Evolutionary conservation across 345 rosid species (phyloP), one percentile per base, ranked within the genome.

Genomic region (Populus simonii): DNA sequence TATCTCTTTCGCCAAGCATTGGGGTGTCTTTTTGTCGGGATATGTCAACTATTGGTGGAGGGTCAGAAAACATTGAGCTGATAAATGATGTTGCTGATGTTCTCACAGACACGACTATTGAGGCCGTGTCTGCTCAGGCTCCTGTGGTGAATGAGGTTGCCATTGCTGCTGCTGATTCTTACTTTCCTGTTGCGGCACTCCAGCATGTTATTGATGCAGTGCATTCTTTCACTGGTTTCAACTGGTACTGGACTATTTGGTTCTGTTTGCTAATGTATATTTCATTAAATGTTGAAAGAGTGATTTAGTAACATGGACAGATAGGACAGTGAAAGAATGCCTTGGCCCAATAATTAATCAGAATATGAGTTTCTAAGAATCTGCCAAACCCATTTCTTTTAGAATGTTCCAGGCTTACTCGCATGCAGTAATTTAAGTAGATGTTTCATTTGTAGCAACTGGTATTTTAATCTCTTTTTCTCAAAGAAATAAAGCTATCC

Each of bases 121-220:
- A 89, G 66, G 89, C 85, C 65, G 87, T 77, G 61, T 83, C 87
- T 62, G 73, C 90, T 57, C 92, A 88, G 82, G 86, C 82, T 33
- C 87, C 92, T 68, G 84, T 87, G 13, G 86, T 82, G 31, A 90
- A 83, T 79, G 96, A 93, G 83, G 98, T 93, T 76, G 85, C 98
- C 31, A 17, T 84, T 76, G 96, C 96, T 25, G 92, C 96, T 84
- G 87, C 85, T 4, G 98, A 90, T 82, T 89, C 90, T 65, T 90
- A 83, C 84, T 81, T 82, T 15, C 94, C 94, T 25, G 85, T 93
- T 6, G 87, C 85, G 9, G 85, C 83, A 15, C 88, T 93, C 87
- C 98, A 93, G 84, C 84, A 91, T 80, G 66, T 89, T 41, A 87
- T 93, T 62, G 92, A 89, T 79, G 83, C 84, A 33, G 91, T 92